phyloP scores from a whole-genome alignment of 148 eudicot genomes.

The Camellia japonica region DNA sequence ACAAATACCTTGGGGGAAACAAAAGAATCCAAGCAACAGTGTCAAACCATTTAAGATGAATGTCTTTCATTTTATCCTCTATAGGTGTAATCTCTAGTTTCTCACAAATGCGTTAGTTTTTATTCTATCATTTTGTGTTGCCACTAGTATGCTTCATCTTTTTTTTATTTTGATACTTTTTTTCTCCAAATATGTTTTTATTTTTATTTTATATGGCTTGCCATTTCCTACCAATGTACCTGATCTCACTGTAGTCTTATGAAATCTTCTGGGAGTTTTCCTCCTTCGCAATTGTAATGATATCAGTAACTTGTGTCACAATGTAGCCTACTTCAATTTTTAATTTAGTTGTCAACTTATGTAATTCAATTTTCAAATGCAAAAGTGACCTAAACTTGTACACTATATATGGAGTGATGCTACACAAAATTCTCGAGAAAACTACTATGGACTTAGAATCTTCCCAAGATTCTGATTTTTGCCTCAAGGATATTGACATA shows the following conservation, averaged over 20 bases:
- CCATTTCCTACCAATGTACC: no score
- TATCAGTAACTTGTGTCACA: no score
- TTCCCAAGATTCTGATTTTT: not conserved
- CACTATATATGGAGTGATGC: not conserved
- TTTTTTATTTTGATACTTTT: no score
- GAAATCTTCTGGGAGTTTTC: no score
- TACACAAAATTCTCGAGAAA: not conserved
- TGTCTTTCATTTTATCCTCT: not conserved
- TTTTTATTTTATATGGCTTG: no score
- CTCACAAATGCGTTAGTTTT: not conserved
- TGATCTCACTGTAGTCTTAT: no score
- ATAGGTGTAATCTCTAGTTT: not conserved
- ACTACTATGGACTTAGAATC: not conserved
- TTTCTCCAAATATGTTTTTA: no score
- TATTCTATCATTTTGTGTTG: no score
- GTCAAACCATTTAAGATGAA: not conserved
- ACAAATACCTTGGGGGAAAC: no score
- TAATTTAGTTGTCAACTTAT: not conserved
- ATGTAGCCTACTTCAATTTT: not conserved
- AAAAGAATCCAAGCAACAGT: no score
- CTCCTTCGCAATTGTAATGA: no score
- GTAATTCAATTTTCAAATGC: not conserved
- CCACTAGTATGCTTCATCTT: no score
- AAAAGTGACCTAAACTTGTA: not conserved
- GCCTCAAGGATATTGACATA: not conserved